These are phyloP conservation scores for Trametes versicolor DNA, from an alignment of 1,284 basidiomycete genomes.

Conservation along the genomic window DNA sequence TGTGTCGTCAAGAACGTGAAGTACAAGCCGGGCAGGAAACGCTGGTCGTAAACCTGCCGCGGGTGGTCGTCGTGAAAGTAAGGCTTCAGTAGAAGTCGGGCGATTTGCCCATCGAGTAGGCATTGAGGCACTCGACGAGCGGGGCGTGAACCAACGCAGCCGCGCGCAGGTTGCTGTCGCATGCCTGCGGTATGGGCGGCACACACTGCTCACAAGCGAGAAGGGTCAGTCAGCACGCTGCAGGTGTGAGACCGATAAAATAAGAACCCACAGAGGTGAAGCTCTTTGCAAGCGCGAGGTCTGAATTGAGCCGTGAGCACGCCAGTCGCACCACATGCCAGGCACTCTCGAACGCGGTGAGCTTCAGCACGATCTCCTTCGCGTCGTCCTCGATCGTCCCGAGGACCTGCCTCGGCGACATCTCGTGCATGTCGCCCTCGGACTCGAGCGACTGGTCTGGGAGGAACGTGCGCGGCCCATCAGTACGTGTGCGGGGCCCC, in stretches of 20 bases:
- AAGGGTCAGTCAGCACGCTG: background rate
- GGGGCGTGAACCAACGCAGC: slow-evolving; percentile 40
- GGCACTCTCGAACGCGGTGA: slow-evolving; percentile 44
- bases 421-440: slow-evolving; percentile 21
- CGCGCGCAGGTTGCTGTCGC: slow-evolving; percentile 37
- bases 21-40: background rate
- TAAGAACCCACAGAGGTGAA: slow-evolving; percentile 35
- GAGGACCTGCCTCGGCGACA: slow-evolving; percentile 24
- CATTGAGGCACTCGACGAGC: slow-evolving; percentile 43
- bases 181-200: slow-evolving; percentile 35
- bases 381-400: slow-evolving; percentile 36
- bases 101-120: slow-evolving; percentile 40
- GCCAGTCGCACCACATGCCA: slow-evolving; percentile 44
- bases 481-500: background rate
- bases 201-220: slow-evolving; percentile 13
- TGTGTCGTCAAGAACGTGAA: background rate
- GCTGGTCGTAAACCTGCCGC: too few relatives aligned
- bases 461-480: background rate
- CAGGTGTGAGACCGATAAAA: background rate
- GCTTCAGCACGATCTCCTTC: slow-evolving; percentile 37
- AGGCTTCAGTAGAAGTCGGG: slow-evolving; percentile 26
- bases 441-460: slow-evolving; percentile 18
- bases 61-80: background rate
- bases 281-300: slow-evolving; percentile 39
- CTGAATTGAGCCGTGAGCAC: slow-evolving; percentile 38